Evolutionary conservation across 805 yeast species (phyloP).

Genomic region (Starmerella ratchasimensis): DNA sequence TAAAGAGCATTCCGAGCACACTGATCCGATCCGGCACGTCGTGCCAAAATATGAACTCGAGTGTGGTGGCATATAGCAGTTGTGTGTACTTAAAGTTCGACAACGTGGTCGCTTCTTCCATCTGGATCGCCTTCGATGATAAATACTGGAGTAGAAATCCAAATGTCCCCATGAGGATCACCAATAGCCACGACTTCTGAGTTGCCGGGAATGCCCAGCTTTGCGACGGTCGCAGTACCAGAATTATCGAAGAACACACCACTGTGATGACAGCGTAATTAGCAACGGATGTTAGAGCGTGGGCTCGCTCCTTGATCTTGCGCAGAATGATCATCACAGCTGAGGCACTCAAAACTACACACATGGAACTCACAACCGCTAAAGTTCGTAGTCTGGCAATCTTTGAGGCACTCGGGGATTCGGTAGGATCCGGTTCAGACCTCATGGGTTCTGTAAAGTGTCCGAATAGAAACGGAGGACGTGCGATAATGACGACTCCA

Average conservation of each 20-base stretch:
- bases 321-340: constrained; percentile 35
- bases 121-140: constrained; percentile 68
- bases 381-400: constrained; percentile 22
- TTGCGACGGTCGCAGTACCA: background rate
- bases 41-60: constrained; percentile 61
- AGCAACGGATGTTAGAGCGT: constrained; percentile 66
- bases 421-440: constrained; percentile 18
- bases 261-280: constrained; percentile 55
- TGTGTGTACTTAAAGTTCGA: constrained; percentile 64
- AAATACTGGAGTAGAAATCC: constrained; percentile 77
- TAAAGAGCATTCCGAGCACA: constrained; percentile 52
- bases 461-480: constrained; percentile 63
- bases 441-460: background rate
- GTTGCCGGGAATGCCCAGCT: constrained; percentile 7
- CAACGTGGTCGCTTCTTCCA: constrained; percentile 66
- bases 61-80: constrained; percentile 60
- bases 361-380: constrained; percentile 48
- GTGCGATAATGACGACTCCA: constrained; percentile 71
- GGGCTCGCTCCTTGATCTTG: constrained; percentile 63
- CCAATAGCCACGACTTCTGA: constrained; percentile 38
- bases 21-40: constrained; percentile 61
- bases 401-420: background rate
- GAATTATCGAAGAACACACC: constrained; percentile 38
- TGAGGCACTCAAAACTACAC: constrained; percentile 10
- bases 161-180: constrained; percentile 49